A percentile compares a stretch with the other conserved stretches of the same genome.
Evolutionary conservation across 306 rosid species (phyloP).

Genomic region (Luffa aegyptiaca): DNA sequence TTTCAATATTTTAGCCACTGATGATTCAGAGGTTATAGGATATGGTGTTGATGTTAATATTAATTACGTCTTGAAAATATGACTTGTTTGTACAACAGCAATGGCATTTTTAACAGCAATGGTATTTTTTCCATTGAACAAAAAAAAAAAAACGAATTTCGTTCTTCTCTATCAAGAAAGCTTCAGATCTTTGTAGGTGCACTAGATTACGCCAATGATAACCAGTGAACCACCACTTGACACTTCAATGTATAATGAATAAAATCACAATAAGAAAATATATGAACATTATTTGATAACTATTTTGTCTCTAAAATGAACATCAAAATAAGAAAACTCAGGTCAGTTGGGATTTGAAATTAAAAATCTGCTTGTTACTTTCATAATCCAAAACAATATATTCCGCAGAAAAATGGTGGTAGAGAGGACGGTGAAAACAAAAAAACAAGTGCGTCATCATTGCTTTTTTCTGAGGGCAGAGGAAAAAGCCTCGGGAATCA

Average conservation of each 20-base stretch:
- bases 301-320: neutral
- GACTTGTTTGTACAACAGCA: neutral
- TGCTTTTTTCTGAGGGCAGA: neutral
- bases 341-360: neutral
- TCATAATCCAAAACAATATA: neutral
- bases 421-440: neutral
- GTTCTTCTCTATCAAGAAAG: neutral
- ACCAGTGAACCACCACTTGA: neutral
- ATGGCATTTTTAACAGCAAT: neutral
- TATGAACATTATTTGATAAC: neutral
- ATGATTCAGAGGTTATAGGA: conserved; percentile 4
- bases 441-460: neutral
- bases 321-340: neutral
- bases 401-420: neutral
- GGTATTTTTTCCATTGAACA: neutral
- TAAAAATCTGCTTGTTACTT: neutral
- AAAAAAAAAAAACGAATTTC: neutral
- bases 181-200: neutral
- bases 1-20: conserved; percentile 5
- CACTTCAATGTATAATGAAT: neutral
- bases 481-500: neutral
- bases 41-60: neutral
- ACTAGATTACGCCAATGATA: neutral
- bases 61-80: neutral
- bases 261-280: neutral